Base-by-base conservation (phyloP, 2,329 filamentous ascomycete genomes). In the Ramichloridium luteum region DNA sequence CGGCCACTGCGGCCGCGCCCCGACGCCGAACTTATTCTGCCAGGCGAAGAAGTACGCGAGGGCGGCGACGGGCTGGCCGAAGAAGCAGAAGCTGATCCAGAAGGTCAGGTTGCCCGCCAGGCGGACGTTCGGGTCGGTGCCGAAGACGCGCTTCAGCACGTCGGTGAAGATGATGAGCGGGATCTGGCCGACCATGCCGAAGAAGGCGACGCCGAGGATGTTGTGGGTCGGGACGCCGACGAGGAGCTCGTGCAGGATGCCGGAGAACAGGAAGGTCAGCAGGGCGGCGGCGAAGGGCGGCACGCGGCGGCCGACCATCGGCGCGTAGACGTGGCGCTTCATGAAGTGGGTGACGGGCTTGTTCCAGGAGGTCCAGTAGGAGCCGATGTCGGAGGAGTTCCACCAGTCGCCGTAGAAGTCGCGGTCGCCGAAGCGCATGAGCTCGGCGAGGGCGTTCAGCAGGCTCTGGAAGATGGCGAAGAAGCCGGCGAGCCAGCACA, bases 361-460 rank as follows among this genome's bases (percentile, higher is more conserved):
- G 61, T 98, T 98, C 90, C 90, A 98, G 1, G 79, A 81, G 13
- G 86, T 76, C 88, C 88, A 94, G 63, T 98, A 98, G 4, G 70
- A 71, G 18, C 86, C 82, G 5, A 96, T 66, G 43, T 77, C 85
- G 33, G 77, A 76, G 42, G 77, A 83, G 20, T 98, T 98, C 90
- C 90, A 98, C 90, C 90, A 98, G 51, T 93, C 85, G 22, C 82
- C 79, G 57, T 98, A 98, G 57, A 98, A 98, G 31, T 86, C 80
- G 16, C 90, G 74, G 55, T 98, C 90, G 12, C 80, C 90, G 49
- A 98, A 98, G 26, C 72, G 70, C 64, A 84, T 80, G 9, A 96
- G 64, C 56, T 98, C 90, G 3, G 88, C 88, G 13, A 96, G 64
- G 0, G 84, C 84, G 50, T 98, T 98, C 30, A 98, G 64, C 39